Base-by-base conservation (phyloP, 108 stramenopile species). In the Conticribra weissflogii region DNA sequence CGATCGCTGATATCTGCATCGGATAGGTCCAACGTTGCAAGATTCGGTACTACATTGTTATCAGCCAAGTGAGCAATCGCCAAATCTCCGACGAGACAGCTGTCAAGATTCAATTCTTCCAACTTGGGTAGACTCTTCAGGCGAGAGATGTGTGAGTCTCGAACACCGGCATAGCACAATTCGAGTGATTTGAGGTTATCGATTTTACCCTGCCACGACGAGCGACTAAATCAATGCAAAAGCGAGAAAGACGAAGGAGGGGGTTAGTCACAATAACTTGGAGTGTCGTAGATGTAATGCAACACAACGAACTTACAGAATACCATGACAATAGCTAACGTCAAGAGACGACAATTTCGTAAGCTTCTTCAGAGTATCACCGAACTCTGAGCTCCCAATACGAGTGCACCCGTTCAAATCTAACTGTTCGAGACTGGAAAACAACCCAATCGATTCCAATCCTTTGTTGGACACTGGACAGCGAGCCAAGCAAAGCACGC, bases 171-270 rank as follows among this genome's bases (percentile, higher is more conserved):
- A 54, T 87, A 95, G 59, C 88, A 84, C 16, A 90, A 71, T 66
- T 88, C 85, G 46, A 95, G 78, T 4, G 79, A 72, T 55, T 86
- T 85, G 8, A 95, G 63, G 3, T 62, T 49, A 22, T 84, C 72
- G 48, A 95, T 85, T 60, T 88, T 88, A n/a, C 90, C 90, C 67
- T 95, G 93, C 90, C 90, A 95, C n/a, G 87, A 82, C 9, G 86
- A 71, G 9, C 88, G 87, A 2, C 86, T 90, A 54, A 32, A 41
- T 41, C 5, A 66, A 28, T 22, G 19, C n/a, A n/a, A n/a, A n/a
- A n/a, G n/a, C n/a, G n/a, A n/a, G n/a, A n/a, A n/a, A n/a, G n/a
- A n/a, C n/a, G n/a, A n/a, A n/a, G n/a, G n/a, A n/a, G n/a, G n/a
- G n/a, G n/a, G n/a, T n/a, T n/a, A n/a, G n/a, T n/a, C n/a, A n/a